Base-by-base conservation (phyloP, 768 basidiomycete genomes). In the Sutorius australiensis region DNA sequence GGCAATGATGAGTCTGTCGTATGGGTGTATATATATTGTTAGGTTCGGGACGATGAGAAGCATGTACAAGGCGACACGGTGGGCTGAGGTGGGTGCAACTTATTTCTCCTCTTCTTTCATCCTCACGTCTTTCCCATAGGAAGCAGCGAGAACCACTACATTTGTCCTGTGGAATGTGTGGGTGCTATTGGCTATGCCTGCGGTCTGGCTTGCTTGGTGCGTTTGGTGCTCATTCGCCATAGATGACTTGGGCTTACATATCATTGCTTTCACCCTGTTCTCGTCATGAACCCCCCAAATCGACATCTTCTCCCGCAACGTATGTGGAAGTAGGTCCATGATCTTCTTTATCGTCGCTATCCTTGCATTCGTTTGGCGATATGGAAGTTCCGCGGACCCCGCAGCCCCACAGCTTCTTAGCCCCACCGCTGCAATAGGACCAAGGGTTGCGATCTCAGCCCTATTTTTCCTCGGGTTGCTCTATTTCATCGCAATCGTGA, bases 21-120 rank as follows among this genome's bases (percentile, higher is more conserved):
- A 81, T 61, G 88, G 88, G 0, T 87, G 87, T 58, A 75, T 86
- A 50, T 89, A 85, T 66, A 88, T 86, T 14, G 73, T 89, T 14
- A 73, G 84, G 27, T 89, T 89, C 53, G 79, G 80, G 13, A 81
- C 78, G 1, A 89, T 90, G 87, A 76, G 79, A 39, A 85, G 76
- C 56, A 86, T 87, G 81, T 74, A 81, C 59, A 80, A 81, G 52
- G 87, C 87, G 1, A 81, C 82, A 8, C 77, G 78, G 51, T 90
- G 86, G 84, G 85, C 86, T 11, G 82, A 87, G 69, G 86, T 85
- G 60, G 13, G 67, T n/a, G 10, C 39, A 21, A 32, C 46, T 41
- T 4, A 1, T 10, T 44, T 19, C 16, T 1, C 4, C 24, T n/a
- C 8, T 30, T n/a, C n/a, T 50, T 33, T 31, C 42, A 21, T 11